Conservation (phyloP, 805 yeast species). For the Yamadazyma scolyti region DNA sequence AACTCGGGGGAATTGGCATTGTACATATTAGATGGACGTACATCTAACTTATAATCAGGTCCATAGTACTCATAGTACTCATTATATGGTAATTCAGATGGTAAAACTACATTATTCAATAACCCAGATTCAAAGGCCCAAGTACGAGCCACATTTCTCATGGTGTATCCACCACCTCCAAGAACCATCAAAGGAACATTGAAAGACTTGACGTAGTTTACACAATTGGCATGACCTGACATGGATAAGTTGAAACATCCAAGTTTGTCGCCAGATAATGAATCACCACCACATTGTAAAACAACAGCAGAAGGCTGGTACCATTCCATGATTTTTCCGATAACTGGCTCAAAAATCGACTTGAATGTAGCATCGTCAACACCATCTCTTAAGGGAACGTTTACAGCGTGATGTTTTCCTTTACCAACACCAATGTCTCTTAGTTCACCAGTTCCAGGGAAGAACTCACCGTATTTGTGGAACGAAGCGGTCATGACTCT, state of each 20-base stretch:
- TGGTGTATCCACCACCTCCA: slow-evolving; percentile 99
- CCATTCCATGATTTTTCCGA: slow-evolving; percentile 72
- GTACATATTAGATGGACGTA: slow-evolving; percentile 93
- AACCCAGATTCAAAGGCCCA: slow-evolving; percentile 95
- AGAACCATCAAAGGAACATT: slow-evolving; percentile 88
- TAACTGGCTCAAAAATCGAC: slow-evolving; percentile 85
- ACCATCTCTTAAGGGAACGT: slow-evolving; percentile 93
- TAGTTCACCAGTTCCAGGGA: slow-evolving; percentile 95
- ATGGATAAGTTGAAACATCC: slow-evolving; percentile 95
- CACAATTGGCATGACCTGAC: slow-evolving; percentile 95
- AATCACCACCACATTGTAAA: slow-evolving; percentile 98
- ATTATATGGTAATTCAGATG: slow-evolving; percentile 82
- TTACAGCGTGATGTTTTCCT: slow-evolving; percentile 85
- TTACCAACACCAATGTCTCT: slow-evolving; percentile 88
- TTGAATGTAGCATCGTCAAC: slow-evolving; percentile 87
- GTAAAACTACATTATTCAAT: slow-evolving; percentile 72
- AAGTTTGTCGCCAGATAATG: slow-evolving; percentile 89
- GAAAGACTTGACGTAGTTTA: slow-evolving; percentile 78
- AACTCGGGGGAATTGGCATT: slow-evolving; percentile 94
- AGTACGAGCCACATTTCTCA: slow-evolving; percentile 91
- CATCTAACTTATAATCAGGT: slow-evolving; percentile 93
- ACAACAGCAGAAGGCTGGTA: slow-evolving; percentile 95
- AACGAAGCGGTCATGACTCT: slow-evolving; percentile 95
- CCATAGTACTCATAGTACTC: slow-evolving; percentile 97
- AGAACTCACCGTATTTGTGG: slow-evolving; percentile 95